phyloP scores from a whole-genome alignment of 805 yeast genomes.

The Clavispora santaluciae region DNA sequence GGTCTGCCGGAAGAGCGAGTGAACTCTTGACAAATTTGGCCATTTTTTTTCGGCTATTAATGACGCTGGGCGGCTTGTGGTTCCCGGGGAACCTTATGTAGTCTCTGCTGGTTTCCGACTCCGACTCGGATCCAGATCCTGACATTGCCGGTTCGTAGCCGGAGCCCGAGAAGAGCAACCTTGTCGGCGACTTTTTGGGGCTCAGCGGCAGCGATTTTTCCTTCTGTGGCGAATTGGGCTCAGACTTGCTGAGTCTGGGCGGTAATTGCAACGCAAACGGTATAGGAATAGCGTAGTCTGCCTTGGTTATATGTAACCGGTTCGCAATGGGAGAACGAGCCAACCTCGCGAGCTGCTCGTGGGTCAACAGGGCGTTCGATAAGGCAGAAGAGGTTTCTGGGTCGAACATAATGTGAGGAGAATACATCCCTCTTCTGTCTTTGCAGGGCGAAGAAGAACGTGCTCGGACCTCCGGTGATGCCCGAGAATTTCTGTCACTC shows the following conservation, averaged over 20 bases:
- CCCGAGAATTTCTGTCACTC: neutral
- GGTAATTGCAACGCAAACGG: slow-evolving; percentile 40
- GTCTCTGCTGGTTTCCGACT: slow-evolving; percentile 9
- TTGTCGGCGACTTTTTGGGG: slow-evolving; percentile 7
- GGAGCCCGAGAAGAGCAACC: slow-evolving; percentile 31
- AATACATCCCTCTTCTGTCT: neutral
- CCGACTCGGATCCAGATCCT: slow-evolving; percentile 14
- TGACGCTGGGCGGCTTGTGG: slow-evolving; percentile 25
- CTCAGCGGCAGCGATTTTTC: neutral
- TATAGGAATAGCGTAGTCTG: slow-evolving; percentile 35
- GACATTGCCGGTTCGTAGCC: slow-evolving; percentile 33
- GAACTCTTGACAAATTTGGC: slow-evolving; percentile 19
- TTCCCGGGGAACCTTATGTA: neutral
- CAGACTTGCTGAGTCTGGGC: slow-evolving; percentile 28
- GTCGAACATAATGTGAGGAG: neutral
- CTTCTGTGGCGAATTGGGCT: slow-evolving; percentile 3
- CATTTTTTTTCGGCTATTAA: slow-evolving; percentile 22
- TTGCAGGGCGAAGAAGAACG: neutral
- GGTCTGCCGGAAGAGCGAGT: slow-evolving; percentile 25
- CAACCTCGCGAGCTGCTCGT: slow-evolving; percentile 22
- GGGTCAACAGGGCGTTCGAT: slow-evolving; percentile 15
- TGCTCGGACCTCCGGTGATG: neutral
- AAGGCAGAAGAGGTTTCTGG: neutral
- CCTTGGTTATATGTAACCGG: slow-evolving; percentile 28
- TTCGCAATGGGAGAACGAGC: slow-evolving; percentile 34